Evolutionary conservation across 73 alveolate genomes (phyloP).

Genomic region (Blepharisma stoltei): DNA sequence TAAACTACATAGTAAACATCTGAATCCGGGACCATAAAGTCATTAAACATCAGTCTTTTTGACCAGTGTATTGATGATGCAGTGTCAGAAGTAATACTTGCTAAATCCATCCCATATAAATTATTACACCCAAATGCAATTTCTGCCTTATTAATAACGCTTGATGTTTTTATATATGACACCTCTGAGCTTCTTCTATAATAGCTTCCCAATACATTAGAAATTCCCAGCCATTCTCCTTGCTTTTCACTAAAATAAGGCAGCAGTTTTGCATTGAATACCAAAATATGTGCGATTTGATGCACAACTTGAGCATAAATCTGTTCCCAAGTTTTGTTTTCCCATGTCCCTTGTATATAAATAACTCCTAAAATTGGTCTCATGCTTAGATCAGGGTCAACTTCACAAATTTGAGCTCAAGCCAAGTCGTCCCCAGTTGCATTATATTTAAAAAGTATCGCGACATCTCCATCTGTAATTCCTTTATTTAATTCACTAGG

Average conservation of each 20-base stretch:
- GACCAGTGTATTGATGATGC: background rate
- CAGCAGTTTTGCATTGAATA: background rate
- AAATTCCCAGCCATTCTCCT: background rate
- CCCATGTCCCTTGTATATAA: conserved; percentile 3
- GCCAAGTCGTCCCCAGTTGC: too few species aligned
- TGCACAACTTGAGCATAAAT: background rate
- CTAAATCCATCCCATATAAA: conserved; percentile 11
- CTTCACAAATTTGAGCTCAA: background rate
- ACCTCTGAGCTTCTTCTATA: conserved; percentile 19
- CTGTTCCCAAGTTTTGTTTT: background rate
- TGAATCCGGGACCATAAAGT: background rate
- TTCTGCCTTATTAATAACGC: background rate
- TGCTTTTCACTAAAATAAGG: background rate
- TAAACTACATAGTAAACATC: background rate
- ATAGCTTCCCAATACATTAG: background rate
- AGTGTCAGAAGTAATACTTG: background rate
- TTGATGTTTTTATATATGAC: background rate
- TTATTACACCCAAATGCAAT: background rate
- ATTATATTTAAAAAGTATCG: too few species aligned
- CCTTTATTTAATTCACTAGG: too few species aligned
- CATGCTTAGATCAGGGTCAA: background rate
- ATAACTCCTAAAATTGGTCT: conserved; percentile 9
- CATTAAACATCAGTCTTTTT: conserved; percentile 11
- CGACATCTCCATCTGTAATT: too few species aligned
- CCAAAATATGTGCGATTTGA: conserved; percentile 26